phyloP scores from a whole-genome alignment of 2,329 filamentous ascomycete genomes.

The Bipolaris oryzae region DNA sequence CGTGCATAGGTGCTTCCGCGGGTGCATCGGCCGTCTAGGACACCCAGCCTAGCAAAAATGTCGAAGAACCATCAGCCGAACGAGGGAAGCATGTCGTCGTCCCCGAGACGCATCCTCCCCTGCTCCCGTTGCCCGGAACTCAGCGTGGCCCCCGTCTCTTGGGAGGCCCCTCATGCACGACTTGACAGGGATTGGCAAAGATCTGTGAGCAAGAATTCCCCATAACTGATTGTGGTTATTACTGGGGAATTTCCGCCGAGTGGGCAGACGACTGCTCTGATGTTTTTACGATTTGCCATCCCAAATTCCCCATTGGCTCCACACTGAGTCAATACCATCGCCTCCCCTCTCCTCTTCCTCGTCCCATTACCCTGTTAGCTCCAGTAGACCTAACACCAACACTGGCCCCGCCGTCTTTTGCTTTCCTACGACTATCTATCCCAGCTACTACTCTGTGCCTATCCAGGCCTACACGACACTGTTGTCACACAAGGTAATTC shows the following conservation, averaged over 20 bases:
- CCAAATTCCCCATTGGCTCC: slow-evolving; percentile 37
- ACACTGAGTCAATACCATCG: slow-evolving; percentile 29
- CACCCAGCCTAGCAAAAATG: slow-evolving; percentile 34
- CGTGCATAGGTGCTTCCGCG: slow-evolving; percentile 43
- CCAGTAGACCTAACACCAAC: slow-evolving; percentile 16
- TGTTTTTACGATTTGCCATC: slow-evolving; percentile 39
- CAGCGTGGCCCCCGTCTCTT: slow-evolving; percentile 46
- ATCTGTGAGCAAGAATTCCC: slow-evolving; percentile 42
- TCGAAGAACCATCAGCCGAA: slow-evolving; percentile 52
- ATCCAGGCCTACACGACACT: slow-evolving; percentile 5
- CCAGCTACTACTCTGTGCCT: not conserved
- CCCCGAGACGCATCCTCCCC: slow-evolving; percentile 41
- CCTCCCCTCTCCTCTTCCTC: slow-evolving; percentile 23
- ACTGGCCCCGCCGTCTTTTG: slow-evolving; percentile 6
- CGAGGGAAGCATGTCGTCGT: slow-evolving; percentile 45
- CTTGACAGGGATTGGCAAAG: slow-evolving; percentile 42
- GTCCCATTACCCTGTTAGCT: slow-evolving; percentile 23
- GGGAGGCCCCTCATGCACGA: slow-evolving; percentile 48
- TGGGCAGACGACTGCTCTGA: slow-evolving; percentile 35
- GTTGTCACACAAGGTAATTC: slow-evolving; percentile 36
- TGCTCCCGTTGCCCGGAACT: slow-evolving; percentile 47
- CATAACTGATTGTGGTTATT: slow-evolving; percentile 49
- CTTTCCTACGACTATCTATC: slow-evolving; percentile 1
- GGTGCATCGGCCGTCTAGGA: slow-evolving; percentile 44
- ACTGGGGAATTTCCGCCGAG: slow-evolving; percentile 48